Conservation (phyloP, 352 stramenopile genomes). For the Phytophthora nicotianae region DNA sequence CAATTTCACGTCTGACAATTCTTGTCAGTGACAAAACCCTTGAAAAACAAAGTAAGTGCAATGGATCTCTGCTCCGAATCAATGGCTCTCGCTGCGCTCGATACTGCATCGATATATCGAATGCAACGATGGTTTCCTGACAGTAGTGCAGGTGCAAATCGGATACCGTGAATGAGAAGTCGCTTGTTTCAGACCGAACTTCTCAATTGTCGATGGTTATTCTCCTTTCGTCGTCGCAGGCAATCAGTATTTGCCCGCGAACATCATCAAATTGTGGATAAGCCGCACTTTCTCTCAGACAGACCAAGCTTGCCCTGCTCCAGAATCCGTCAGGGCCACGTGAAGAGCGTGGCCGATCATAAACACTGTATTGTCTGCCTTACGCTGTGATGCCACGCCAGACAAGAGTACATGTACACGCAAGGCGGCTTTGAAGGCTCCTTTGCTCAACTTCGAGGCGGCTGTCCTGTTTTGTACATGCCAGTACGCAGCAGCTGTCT, state of each 20-base stretch:
- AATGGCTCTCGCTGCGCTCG: too few species aligned
- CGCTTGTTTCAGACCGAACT: too few species aligned
- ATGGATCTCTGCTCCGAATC: too few species aligned
- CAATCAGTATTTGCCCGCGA: background rate
- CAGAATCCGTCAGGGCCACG: too few species aligned
- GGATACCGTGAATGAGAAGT: background rate
- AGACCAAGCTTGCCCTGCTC: background rate
- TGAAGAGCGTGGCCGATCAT: slow-evolving; percentile 1
- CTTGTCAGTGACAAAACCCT: too few species aligned
- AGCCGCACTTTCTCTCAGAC: slow-evolving; percentile 3
- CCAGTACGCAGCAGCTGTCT: background rate
- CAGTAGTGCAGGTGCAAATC: too few species aligned
- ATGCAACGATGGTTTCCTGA: background rate
- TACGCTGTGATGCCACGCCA: too few species aligned
- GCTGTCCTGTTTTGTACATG: background rate
- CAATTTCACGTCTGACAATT: too few species aligned
- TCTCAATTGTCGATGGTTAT: too few species aligned
- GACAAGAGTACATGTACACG: background rate
- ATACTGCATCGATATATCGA: background rate
- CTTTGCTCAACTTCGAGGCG: background rate
- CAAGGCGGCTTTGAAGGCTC: too few species aligned
- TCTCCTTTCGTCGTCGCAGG: too few species aligned
- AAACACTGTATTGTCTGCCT: slow-evolving; percentile 1
- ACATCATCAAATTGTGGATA: slow-evolving; percentile 13
- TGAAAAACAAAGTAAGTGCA: too few species aligned